Base-by-base conservation (phyloP, 2,329 filamentous ascomycete species). In the Lomentospora prolificans region DNA sequence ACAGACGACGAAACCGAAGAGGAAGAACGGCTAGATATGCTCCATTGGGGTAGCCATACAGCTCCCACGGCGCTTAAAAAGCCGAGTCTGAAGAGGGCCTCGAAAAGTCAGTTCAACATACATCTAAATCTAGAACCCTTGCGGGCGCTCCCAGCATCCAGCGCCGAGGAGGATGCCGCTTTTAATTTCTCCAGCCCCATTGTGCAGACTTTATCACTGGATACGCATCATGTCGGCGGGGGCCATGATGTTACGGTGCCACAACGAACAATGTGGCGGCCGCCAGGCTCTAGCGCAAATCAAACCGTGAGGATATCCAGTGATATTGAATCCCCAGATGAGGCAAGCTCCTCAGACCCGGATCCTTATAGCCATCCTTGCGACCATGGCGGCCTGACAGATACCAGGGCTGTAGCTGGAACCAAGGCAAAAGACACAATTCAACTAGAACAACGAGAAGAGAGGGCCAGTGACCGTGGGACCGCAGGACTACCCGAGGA, bases 121-220 rank as follows among this genome's bases (percentile, higher is more conserved):
- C 44, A 48, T 22, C 44, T 48, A 10, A 48, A 48, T 55, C 36
- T 55, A 55, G 5, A 3, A 50, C n/a, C n/a, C n/a, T n/a, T n/a
- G n/a, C n/a, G n/a, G n/a, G n/a, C n/a, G n/a, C n/a, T n/a, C n/a
- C n/a, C n/a, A n/a, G n/a, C n/a, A n/a, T n/a, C n/a, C n/a, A n/a
- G n/a, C n/a, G n/a, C n/a, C n/a, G n/a, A n/a, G n/a, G n/a, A n/a
- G n/a, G n/a, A n/a, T n/a, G n/a, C n/a, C n/a, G n/a, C n/a, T n/a
- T n/a, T n/a, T n/a, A n/a, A n/a, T n/a, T n/a, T n/a, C n/a, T n/a
- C n/a, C n/a, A n/a, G n/a, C n/a, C n/a, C n/a, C n/a, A n/a, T n/a
- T n/a, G n/a, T n/a, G n/a, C n/a, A n/a, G n/a, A n/a, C n/a, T n/a
- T n/a, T n/a, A n/a, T n/a, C n/a, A n/a, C n/a, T n/a, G n/a, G n/a